These are phyloP conservation scores for Glomus cerebriforme DNA, from an alignment of 192 early-diverging fungal genomes.

Conservation along the genomic window DNA sequence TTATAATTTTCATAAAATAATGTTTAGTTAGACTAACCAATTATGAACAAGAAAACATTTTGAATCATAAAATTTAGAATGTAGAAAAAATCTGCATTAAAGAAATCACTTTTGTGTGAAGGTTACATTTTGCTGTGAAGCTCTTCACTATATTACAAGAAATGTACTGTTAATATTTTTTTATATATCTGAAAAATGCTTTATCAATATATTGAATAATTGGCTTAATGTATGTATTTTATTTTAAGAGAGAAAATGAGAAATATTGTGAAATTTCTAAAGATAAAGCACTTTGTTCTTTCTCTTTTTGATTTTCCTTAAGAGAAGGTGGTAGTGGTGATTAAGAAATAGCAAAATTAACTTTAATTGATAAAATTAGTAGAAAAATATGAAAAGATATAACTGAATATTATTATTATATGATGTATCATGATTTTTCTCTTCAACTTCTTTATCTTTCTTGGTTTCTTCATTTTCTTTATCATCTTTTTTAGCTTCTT, in stretches of 20 bases:
- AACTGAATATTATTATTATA: too few relatives aligned
- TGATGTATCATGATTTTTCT: not conserved
- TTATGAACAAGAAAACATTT: constrained; percentile 20
- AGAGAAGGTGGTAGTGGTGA: too few relatives aligned
- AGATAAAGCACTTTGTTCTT: not conserved
- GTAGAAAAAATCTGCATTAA: not conserved
- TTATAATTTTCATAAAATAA: constrained; percentile 8
- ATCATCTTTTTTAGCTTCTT: too few relatives aligned
- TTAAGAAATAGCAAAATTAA: too few relatives aligned
- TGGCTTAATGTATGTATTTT: constrained; percentile 11
- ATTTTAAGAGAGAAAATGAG: constrained; percentile 11
- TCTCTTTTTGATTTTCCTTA: not conserved
- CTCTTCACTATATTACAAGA: not conserved
- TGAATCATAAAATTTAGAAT: constrained; percentile 10
- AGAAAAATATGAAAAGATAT: too few relatives aligned
- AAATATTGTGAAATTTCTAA: constrained; percentile 14
- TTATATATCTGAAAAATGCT: constrained; percentile 5
- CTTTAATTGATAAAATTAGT: not conserved
- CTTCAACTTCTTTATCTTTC: not conserved
- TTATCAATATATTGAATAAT: constrained; percentile 11
- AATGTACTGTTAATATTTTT: constrained; percentile 15
- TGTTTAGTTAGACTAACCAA: not conserved
- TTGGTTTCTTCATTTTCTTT: not conserved
- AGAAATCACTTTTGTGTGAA: not conserved
- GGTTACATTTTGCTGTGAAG: constrained; percentile 9